phyloP scores from a whole-genome alignment of 805 yeast genomes.

The Wickerhamiella occidentalis region DNA sequence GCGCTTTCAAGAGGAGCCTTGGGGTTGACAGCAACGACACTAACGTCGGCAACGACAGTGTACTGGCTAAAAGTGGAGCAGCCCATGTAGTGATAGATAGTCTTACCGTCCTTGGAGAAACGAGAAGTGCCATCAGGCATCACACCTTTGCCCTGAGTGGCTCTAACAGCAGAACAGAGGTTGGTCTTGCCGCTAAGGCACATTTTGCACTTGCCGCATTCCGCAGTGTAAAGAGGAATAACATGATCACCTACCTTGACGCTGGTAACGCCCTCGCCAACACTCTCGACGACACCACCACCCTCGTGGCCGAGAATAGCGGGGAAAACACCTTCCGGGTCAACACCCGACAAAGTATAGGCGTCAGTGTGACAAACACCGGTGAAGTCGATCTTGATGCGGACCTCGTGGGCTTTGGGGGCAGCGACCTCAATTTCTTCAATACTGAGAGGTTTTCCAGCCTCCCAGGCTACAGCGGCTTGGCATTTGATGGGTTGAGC shows the following conservation, averaged over 20 bases:
- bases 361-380: constrained; percentile 99
- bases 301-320: constrained; percentile 94
- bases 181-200: constrained; percentile 93
- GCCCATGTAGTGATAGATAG: constrained; percentile 90
- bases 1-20: constrained; percentile 75
- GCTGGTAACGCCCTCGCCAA: constrained; percentile 86
- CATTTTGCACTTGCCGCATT: constrained; percentile 89
- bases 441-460: constrained; percentile 58
- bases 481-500: constrained; percentile 50
- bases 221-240: constrained; percentile 90
- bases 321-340: constrained; percentile 95
- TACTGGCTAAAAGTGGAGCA: constrained; percentile 94
- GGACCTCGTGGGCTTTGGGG: constrained; percentile 94
- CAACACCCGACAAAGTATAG: constrained; percentile 84
- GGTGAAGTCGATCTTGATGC: constrained; percentile 74
- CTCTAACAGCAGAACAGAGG: constrained; percentile 89
- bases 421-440: constrained; percentile 87
- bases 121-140: constrained; percentile 98
- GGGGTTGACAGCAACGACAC: constrained; percentile 83
- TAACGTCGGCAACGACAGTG: constrained; percentile 95
- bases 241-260: constrained; percentile 93
- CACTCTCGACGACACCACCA: constrained; percentile 89
- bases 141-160: constrained; percentile 95
- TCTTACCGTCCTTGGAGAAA: constrained; percentile 68
- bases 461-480: constrained; percentile 98